Evolutionary conservation across 2,329 filamentous ascomycete genomes (phyloP).

Genomic region (Blumeria hordei): DNA sequence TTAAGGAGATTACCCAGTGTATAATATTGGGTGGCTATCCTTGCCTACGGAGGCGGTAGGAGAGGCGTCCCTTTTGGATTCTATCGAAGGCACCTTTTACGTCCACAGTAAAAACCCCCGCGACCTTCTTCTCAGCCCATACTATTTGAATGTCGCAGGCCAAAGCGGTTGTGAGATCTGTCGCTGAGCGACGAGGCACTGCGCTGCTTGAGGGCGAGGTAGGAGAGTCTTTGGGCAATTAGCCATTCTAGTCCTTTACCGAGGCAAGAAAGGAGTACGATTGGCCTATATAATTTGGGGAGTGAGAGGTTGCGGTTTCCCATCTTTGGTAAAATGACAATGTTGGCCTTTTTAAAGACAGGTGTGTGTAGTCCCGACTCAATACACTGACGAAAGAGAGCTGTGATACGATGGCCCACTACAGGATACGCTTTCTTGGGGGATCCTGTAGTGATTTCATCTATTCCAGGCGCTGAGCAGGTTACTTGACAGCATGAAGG

Average conservation of each 20-base stretch:
- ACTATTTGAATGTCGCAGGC: neutral
- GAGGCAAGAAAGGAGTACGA: neutral
- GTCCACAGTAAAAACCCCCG: neutral
- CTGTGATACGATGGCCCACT: neutral
- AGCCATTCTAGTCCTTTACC: neutral
- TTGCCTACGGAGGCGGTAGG: neutral
- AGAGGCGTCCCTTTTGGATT: neutral
- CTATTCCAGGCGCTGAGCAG: neutral
- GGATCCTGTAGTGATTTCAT: neutral
- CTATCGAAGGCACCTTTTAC: neutral
- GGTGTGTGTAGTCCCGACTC: neutral
- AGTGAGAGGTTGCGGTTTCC: neutral
- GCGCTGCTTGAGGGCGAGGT: neutral
- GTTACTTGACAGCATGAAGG: neutral
- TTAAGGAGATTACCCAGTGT: neutral
- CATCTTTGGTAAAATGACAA: neutral
- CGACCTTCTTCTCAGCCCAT: neutral
- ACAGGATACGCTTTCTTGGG: neutral
- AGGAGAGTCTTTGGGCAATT: neutral
- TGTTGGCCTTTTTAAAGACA: neutral
- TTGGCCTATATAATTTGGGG: neutral
- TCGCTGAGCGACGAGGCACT: neutral
- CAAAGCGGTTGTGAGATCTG: neutral
- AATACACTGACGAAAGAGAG: neutral
- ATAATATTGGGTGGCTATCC: neutral